phyloP scores from a whole-genome alignment of 331 rosid species.

The Acacia pycnantha region DNA sequence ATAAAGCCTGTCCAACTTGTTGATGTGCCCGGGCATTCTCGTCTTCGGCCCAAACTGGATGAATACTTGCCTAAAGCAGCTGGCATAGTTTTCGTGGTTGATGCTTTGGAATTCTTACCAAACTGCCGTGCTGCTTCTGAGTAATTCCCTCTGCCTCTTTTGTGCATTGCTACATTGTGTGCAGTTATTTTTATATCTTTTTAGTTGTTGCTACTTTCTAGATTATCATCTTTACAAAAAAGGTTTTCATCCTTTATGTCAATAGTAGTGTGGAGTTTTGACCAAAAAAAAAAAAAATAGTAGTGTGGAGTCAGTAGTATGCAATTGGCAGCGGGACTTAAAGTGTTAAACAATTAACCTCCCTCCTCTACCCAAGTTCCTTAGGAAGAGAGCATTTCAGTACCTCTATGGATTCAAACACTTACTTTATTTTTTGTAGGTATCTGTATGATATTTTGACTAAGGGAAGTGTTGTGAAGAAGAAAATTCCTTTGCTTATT shows the following conservation, averaged over 20 bases:
- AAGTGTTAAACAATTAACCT: constrained; percentile 6
- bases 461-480: constrained; percentile 81
- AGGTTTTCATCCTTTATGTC: constrained; percentile 1
- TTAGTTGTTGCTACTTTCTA: background rate
- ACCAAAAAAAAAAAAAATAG: no score
- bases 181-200: background rate
- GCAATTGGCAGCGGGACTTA: constrained; percentile 13
- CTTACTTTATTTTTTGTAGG: constrained; percentile 31
- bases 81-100: constrained; percentile 80
- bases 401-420: constrained; percentile 16
- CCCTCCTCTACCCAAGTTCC: background rate
- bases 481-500: constrained; percentile 82
- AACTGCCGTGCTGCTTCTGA: constrained; percentile 86
- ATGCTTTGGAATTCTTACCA: constrained; percentile 81
- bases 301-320: background rate
- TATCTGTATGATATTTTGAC: constrained; percentile 84
- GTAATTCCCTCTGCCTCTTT: constrained; percentile 39
- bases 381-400: constrained; percentile 6
- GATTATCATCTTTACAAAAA: constrained; percentile 1
- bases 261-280: background rate
- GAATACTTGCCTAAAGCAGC: constrained; percentile 87
- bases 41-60: constrained; percentile 85
- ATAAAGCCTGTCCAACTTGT: constrained; percentile 74
- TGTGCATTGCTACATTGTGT: background rate
- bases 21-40: constrained; percentile 96